Conservation (phyloP, 169 alveolate species). For the Plasmodium vinckei region DNA sequence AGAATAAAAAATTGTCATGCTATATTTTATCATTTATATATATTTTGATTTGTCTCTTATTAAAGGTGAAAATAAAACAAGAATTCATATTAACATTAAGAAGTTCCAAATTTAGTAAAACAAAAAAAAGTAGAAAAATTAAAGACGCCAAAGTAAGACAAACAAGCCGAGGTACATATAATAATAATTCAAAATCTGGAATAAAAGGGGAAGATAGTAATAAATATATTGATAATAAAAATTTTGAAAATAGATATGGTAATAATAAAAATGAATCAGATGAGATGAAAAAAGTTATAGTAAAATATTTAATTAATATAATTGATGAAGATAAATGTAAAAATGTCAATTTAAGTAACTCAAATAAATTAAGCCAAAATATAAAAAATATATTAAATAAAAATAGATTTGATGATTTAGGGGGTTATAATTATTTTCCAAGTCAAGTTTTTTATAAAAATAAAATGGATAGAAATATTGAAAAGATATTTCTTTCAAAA, state of each 20-base stretch:
- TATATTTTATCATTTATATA: conserved; percentile 45
- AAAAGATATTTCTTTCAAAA: conserved; percentile 35
- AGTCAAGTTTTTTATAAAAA: conserved; percentile 30
- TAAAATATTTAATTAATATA: conserved; percentile 50
- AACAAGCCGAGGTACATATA: conserved; percentile 11
- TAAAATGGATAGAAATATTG: conserved; percentile 58
- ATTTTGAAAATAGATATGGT: neutral
- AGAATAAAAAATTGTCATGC: conserved; percentile 49
- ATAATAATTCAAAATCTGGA: neutral
- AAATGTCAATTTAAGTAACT: conserved; percentile 16
- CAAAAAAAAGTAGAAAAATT: conserved; percentile 8
- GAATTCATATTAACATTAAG: conserved; percentile 52
- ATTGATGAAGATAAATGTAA: conserved; percentile 27
- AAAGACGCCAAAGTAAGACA: neutral
- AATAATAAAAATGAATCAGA: neutral
- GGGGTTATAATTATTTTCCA: conserved; percentile 36
- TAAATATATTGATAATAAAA: neutral
- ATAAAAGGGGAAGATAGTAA: neutral
- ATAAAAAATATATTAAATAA: conserved; percentile 22
- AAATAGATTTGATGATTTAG: conserved; percentile 33
- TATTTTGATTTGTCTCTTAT: conserved; percentile 45
- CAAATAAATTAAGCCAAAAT: conserved; percentile 35
- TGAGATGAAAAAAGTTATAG: conserved; percentile 14
- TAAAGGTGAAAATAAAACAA: conserved; percentile 44
- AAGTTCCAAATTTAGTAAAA: neutral